Evolutionary conservation across 768 basidiomycete genomes (phyloP), one percentile per base, ranked within the genome.

Genomic region (Suillus fuscotomentosus): DNA sequence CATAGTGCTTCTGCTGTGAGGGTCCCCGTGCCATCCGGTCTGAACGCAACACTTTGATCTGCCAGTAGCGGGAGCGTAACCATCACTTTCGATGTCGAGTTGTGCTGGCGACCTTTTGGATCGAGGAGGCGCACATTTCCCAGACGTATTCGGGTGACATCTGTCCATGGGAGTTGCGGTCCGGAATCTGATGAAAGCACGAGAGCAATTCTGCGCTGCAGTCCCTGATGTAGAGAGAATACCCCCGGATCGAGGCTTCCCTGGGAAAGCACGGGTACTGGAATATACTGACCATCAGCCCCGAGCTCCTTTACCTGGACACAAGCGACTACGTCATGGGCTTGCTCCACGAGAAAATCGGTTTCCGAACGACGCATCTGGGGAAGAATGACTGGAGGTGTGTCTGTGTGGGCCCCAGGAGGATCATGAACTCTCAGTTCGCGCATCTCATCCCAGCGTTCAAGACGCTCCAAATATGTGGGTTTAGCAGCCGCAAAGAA

Each of bases 401-500:
- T 77, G 54, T 85, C 83, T 3, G 63, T 24, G 56, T 71, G 73
- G 43, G 70, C 69, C 36, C 60, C 64, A 31, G 72, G 61, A 61
- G 73, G 77, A 54, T 77, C 78, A 71, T 72, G 79, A 65, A 80
- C 77, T 67, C 86, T 85, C 56, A 90, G 86, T 67, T 98, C 95
- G 41, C 95, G 87, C 81, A 92, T 83, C 72, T 95, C 92, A 72
- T 98, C 97, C 95, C 95, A 97, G 63, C 91, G 85, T 71, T 95
- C 94, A 76, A 98, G 79, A 7, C 94, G 86, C 66, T 94, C 91
- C 69, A 99, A 75, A 75, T 97, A 99, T 17, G 88, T 90, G 15
- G 93, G 85, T 59, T 86, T 88, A 65, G 90, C 81, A 8, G 88
- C 83, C 15, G 92, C 97, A 69, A 96, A 98, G 75, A 99, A 91